A percentile compares a stretch with the other conserved stretches of the same genome.
Conservation (phyloP, 1,284 basidiomycete species). For the Pulveroboletus sp. region DNA sequence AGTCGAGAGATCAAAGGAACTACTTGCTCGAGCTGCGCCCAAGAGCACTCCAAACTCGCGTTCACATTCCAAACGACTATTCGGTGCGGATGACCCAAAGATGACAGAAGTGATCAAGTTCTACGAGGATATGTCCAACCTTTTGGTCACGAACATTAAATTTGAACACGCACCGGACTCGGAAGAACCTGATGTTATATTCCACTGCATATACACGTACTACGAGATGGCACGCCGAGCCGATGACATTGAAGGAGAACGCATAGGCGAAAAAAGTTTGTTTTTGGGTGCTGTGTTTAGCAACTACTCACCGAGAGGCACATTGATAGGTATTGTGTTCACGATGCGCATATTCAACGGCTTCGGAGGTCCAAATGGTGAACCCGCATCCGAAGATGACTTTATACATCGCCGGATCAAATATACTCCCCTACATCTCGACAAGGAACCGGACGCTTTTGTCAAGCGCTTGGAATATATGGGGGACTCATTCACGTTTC, state of each 20-base stretch:
- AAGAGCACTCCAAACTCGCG: slow-evolving; percentile 32
- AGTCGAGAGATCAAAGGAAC: slow-evolving; percentile 54
- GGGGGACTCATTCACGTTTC: slow-evolving; percentile 63
- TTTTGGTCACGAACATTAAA: slow-evolving; percentile 54
- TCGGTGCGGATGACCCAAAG: slow-evolving; percentile 51
- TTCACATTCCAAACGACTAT: slow-evolving; percentile 34
- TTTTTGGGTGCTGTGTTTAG: neutral
- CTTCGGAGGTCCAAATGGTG: slow-evolving; percentile 34
- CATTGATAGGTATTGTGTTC: slow-evolving; percentile 57
- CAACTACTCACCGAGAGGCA: slow-evolving; percentile 3
- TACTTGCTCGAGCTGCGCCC: slow-evolving; percentile 44
- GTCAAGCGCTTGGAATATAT: slow-evolving; percentile 62
- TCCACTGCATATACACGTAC: slow-evolving; percentile 56
- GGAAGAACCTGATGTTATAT: slow-evolving; percentile 45
- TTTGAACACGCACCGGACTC: slow-evolving; percentile 32
- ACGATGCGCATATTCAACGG: slow-evolving; percentile 51
- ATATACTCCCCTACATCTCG: slow-evolving; percentile 64
- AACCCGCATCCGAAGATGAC: slow-evolving; percentile 37
- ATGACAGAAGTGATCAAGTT: slow-evolving; percentile 51
- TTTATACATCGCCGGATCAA: slow-evolving; percentile 48
- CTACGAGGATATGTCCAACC: slow-evolving; percentile 63
- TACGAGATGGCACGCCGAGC: slow-evolving; percentile 35
- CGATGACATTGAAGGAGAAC: slow-evolving; percentile 34
- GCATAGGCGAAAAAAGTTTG: slow-evolving; percentile 43
- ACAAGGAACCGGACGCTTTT: slow-evolving; percentile 57